phyloP scores from a whole-genome alignment of 1,284 basidiomycete species.

The Cutaneotrichosporon daszewskae region DNA sequence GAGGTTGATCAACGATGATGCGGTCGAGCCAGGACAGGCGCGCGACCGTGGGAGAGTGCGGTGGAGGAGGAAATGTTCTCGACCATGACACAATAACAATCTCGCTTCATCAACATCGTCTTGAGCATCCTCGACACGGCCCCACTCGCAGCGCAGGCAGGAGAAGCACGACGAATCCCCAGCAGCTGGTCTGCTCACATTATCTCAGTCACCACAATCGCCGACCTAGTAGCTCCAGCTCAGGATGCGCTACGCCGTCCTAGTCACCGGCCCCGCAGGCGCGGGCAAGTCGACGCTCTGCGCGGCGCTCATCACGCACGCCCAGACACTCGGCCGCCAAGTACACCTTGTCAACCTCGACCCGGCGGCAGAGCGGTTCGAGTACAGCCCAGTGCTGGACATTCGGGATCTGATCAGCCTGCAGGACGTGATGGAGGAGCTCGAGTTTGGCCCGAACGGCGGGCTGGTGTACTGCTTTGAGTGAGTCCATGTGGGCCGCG shows the following conservation, averaged over 20 bases:
- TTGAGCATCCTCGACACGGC: too few species aligned
- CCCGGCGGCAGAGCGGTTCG: slow-evolving; percentile 90
- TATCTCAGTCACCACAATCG: background rate
- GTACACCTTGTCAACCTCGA: slow-evolving; percentile 96
- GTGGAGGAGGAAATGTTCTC: too few species aligned
- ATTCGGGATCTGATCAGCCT: slow-evolving; percentile 90
- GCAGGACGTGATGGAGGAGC: slow-evolving; percentile 94
- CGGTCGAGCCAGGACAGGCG: too few species aligned
- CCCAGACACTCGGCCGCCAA: slow-evolving; percentile 72
- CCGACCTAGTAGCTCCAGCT: too few species aligned
- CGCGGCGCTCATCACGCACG: slow-evolving; percentile 81
- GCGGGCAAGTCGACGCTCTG: slow-evolving; percentile 98
- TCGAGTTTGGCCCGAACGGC: slow-evolving; percentile 94
- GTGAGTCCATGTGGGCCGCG: slow-evolving; percentile 59
- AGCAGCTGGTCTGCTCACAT: too few species aligned
- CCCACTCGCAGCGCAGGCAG: too few species aligned
- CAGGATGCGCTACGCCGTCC: slow-evolving; percentile 91
- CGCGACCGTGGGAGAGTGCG: too few species aligned
- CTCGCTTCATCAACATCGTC: too few species aligned
- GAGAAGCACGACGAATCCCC: too few species aligned
- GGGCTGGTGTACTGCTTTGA: slow-evolving; percentile 98
- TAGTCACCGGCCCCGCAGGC: slow-evolving; percentile 71
- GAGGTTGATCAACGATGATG: too few species aligned
- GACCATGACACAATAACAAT: too few species aligned
- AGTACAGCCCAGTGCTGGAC: slow-evolving; percentile 88